phyloP scores from a whole-genome alignment of 2,329 filamentous ascomycete genomes.

The Apiospora malaysiana region DNA sequence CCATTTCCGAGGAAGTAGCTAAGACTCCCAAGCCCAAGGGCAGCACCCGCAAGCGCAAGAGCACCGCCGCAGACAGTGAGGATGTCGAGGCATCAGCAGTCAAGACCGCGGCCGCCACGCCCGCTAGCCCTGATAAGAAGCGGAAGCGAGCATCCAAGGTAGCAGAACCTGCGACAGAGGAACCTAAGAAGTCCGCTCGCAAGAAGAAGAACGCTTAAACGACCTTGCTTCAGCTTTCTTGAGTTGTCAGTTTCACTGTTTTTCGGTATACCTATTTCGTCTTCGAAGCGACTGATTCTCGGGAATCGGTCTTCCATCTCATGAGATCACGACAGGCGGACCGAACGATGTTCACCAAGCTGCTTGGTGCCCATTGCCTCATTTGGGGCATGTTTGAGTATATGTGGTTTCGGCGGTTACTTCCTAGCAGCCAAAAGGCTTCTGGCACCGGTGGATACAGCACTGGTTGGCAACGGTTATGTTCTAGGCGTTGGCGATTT shows the following conservation, averaged over 20 bases:
- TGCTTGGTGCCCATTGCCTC: slow-evolving; percentile 3
- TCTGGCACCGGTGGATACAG: not conserved
- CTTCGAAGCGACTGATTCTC: slow-evolving; percentile 2
- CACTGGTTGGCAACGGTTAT: slow-evolving; percentile 1
- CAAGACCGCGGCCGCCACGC: slow-evolving; percentile 46
- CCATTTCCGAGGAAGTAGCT: slow-evolving; percentile 45
- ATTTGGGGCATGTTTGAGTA: slow-evolving; percentile 2
- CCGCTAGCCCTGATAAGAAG: slow-evolving; percentile 68
- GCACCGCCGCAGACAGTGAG: slow-evolving; percentile 48
- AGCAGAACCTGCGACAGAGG: slow-evolving; percentile 57
- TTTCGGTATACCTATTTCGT: slow-evolving; percentile 24
- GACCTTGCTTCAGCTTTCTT: slow-evolving; percentile 26
- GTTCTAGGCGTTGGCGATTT: slow-evolving; percentile 10
- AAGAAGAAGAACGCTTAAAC: slow-evolving; percentile 59
- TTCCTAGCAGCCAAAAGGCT: not conserved
- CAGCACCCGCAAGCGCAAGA: slow-evolving; percentile 61
- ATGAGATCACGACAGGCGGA: slow-evolving; percentile 22
- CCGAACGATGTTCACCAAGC: not conserved
- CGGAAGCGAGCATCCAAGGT: slow-evolving; percentile 65
- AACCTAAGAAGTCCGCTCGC: slow-evolving; percentile 64
- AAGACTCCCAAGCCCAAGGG: slow-evolving; percentile 64
- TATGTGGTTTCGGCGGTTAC: slow-evolving; percentile 6
- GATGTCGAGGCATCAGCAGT: slow-evolving; percentile 47
- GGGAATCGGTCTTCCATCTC: slow-evolving; percentile 17
- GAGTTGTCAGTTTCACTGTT: slow-evolving; percentile 7